A percentile compares a stretch with the other conserved stretches of the same genome.
Evolutionary conservation across 2,329 filamentous ascomycete species (phyloP).

Genomic region (Fusarium sp.): DNA sequence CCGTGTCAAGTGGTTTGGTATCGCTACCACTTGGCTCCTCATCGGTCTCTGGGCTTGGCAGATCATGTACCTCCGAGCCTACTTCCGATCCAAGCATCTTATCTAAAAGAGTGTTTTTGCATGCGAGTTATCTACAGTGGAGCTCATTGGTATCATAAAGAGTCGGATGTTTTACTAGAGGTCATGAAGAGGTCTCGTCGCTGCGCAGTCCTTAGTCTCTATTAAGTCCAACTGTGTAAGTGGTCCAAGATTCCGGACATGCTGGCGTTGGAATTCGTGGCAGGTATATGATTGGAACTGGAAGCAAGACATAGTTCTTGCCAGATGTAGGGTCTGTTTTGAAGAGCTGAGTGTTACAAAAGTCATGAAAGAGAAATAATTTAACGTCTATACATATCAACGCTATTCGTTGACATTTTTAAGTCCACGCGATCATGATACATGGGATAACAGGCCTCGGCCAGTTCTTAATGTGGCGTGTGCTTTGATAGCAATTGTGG

Average conservation of each 20-base stretch:
- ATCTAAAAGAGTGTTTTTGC: slow-evolving; percentile 48
- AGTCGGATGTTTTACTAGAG: slow-evolving; percentile 12
- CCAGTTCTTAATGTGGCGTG: slow-evolving; percentile 24
- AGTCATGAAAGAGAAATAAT: slow-evolving; percentile 46
- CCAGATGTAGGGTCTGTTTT: slow-evolving; percentile 26
- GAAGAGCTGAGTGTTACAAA: slow-evolving; percentile 46
- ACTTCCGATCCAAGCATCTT: slow-evolving; percentile 77
- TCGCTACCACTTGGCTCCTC: slow-evolving; percentile 91
- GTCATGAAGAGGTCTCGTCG: slow-evolving; percentile 10
- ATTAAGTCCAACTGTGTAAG: slow-evolving; percentile 34
- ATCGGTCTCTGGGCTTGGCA: slow-evolving; percentile 94
- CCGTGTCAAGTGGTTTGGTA: slow-evolving; percentile 98
- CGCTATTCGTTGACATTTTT: slow-evolving; percentile 1
- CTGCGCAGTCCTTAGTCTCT: slow-evolving; percentile 7
- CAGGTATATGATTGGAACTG: slow-evolving; percentile 42
- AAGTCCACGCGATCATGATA: slow-evolving; percentile 15
- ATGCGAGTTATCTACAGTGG: slow-evolving; percentile 26
- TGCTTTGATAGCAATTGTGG: slow-evolving; percentile 12
- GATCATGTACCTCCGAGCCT: slow-evolving; percentile 95
- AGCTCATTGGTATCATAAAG: slow-evolving; percentile 16
- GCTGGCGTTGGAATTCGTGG: slow-evolving; percentile 46
- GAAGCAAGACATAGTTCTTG: slow-evolving; percentile 32
- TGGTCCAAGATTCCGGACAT: slow-evolving; percentile 38
- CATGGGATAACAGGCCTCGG: neutral
- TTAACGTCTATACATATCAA: slow-evolving; percentile 37